phyloP scores from a whole-genome alignment of 306 rosid species.

The Lathyrus tuberosus region DNA sequence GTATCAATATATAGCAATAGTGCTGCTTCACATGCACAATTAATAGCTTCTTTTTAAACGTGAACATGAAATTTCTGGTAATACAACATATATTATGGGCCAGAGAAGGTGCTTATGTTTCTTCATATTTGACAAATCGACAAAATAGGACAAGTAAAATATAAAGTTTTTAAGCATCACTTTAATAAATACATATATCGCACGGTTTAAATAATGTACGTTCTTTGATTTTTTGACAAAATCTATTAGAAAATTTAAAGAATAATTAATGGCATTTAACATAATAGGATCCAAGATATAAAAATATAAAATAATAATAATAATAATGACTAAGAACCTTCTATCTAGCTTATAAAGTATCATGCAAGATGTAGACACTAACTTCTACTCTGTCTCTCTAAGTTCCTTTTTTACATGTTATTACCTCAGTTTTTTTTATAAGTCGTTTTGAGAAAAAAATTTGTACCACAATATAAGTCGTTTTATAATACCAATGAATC shows the following conservation, averaged over 20 bases:
- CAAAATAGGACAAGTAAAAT: slow-evolving; percentile 48
- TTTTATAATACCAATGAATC: too few species aligned
- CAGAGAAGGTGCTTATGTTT: slow-evolving; percentile 47
- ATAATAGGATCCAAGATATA: too few species aligned
- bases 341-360: too few species aligned
- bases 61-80: slow-evolving; percentile 46
- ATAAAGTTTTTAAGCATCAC: slow-evolving; percentile 36
- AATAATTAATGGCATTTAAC: not conserved
- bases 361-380: too few species aligned
- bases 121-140: slow-evolving; percentile 49
- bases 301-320: too few species aligned
- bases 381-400: too few species aligned
- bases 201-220: slow-evolving; percentile 55
- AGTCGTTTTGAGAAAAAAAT: too few species aligned
- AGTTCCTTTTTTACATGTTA: too few species aligned
- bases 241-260: not conserved
- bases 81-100: slow-evolving; percentile 37
- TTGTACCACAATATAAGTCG: too few species aligned
- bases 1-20: slow-evolving; percentile 20
- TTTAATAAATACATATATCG: slow-evolving; percentile 44
- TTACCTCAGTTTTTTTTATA: too few species aligned
- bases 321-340: too few species aligned
- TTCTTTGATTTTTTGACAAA: slow-evolving; percentile 16
- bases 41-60: slow-evolving; percentile 50
- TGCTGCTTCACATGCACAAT: slow-evolving; percentile 42